These are phyloP conservation scores for Rhododendron griersonianum DNA, from an alignment of 148 eudicot genomes.

Conservation along the genomic window DNA sequence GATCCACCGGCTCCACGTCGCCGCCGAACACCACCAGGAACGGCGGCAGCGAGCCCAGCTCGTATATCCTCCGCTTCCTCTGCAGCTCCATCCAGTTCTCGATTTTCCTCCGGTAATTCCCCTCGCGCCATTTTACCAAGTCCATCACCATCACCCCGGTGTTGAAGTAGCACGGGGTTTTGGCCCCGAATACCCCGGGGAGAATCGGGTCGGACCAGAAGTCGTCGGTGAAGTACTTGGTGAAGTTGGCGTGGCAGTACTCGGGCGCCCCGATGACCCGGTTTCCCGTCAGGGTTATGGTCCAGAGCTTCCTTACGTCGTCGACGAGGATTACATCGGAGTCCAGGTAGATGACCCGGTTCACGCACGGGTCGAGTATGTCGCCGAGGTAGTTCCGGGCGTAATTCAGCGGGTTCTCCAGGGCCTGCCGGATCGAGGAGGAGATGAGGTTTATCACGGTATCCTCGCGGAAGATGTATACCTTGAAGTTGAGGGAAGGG, in stretches of 20 bases:
- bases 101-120: background rate
- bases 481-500: slow-evolving; percentile 6
- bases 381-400: slow-evolving; percentile 11
- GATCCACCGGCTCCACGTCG: background rate
- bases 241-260: slow-evolving; percentile 12
- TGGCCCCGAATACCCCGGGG: background rate
- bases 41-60: background rate
- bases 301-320: slow-evolving; percentile 5
- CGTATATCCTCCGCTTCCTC: background rate
- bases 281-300: background rate
- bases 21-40: background rate
- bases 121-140: background rate
- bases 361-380: slow-evolving; percentile 5
- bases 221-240: background rate
- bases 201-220: slow-evolving; percentile 6
- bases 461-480: background rate
- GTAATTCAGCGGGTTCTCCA: slow-evolving; percentile 11
- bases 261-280: slow-evolving; percentile 12
- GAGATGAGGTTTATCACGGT: slow-evolving; percentile 8
- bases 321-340: slow-evolving; percentile 10
- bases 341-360: slow-evolving; percentile 15
- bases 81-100: slow-evolving; percentile 6
- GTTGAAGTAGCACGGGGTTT: slow-evolving; percentile 4
- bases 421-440: slow-evolving; percentile 7
- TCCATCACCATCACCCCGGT: slow-evolving; percentile 12